A percentile compares a stretch with the other conserved stretches of the same genome.
These are phyloP conservation scores for Beauveria rudraprayagi DNA, from an alignment of 2,329 filamentous ascomycete species.

Conservation along the genomic window DNA sequence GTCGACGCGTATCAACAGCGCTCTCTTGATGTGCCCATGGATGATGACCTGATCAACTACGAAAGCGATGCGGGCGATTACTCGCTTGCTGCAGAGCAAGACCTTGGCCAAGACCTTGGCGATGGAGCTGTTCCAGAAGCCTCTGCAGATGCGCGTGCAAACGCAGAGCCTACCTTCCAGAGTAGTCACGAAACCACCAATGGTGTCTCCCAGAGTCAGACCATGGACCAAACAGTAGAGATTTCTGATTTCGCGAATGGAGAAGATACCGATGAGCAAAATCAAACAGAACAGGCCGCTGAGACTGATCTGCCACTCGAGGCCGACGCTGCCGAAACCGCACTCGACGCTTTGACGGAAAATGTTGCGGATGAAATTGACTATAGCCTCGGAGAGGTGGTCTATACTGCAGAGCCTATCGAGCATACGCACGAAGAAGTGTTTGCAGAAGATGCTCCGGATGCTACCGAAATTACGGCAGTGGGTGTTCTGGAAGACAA, in stretches of 20 bases:
- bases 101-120: slow-evolving; percentile 13
- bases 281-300: background rate
- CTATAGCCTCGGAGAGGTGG: slow-evolving; percentile 16
- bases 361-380: slow-evolving; percentile 26
- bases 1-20: slow-evolving; percentile 21
- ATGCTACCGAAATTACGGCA: background rate
- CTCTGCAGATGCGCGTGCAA: slow-evolving; percentile 3
- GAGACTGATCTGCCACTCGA: slow-evolving; percentile 5
- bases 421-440: slow-evolving; percentile 4
- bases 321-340: slow-evolving; percentile 1
- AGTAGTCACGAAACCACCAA: background rate
- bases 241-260: background rate
- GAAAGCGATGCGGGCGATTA: slow-evolving; percentile 24
- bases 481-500: slow-evolving; percentile 9
- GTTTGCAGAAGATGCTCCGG: background rate
- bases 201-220: background rate
- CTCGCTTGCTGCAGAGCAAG: slow-evolving; percentile 3
- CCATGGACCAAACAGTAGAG: background rate
- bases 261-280: background rate
- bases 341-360: background rate
- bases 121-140: slow-evolving; percentile 14
- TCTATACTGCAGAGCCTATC: slow-evolving; percentile 19
- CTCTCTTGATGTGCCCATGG: slow-evolving; percentile 17
- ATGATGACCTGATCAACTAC: slow-evolving; percentile 31
- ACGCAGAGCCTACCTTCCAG: background rate